Evolutionary conservation across 345 rosid species (phyloP), one percentile per base, ranked within the genome.

Genomic region (Citrus maxima): DNA sequence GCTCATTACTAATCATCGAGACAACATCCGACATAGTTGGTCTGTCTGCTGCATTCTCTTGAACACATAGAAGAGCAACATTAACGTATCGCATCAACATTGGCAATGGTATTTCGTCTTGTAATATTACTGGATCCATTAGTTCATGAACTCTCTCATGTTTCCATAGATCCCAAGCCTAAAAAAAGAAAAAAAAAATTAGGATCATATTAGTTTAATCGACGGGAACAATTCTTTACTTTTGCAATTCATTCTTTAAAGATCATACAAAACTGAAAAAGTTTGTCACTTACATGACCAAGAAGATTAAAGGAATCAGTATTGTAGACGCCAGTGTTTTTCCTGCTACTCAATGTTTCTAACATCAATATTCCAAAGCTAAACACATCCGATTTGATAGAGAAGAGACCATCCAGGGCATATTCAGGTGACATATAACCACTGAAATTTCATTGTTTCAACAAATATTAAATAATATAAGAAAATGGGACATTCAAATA

Each of bases 401-500:
- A 72, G 70, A 78, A 78, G n/a, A 51, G 30, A 6, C 77, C 76
- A 19, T 32, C 19, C 34, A 61, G 1, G 0, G 19, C 67, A 35
- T 86, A 86, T 78, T 86, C 86, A 0, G 85, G 88, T 16, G 89
- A 54, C 89, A 86, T 84, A 38, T 84, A 84, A 60, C 89, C 89
- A 67, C 89, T 86, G 73, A 21, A 77, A 37, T 49, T n/a, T 18
- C 34, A 75, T 34, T 18, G 14, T 56, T 40, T 24, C 25, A 25
- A 55, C 28, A 28, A 25, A 16, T 18, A 54, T 54, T 54, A 19
- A 54, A 54, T 16, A 22, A 18, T 54, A 54, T 5, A 1, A 16
- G 7, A 32, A 10, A 34, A 40, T 18, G 19, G 22, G 58, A 18
- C 21, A 54, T 18, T 1, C 22, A 18, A 54, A 54, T 1, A 54